Base-by-base conservation (phyloP, 2,329 filamentous ascomycete genomes). In the Massarina eburnea region DNA sequence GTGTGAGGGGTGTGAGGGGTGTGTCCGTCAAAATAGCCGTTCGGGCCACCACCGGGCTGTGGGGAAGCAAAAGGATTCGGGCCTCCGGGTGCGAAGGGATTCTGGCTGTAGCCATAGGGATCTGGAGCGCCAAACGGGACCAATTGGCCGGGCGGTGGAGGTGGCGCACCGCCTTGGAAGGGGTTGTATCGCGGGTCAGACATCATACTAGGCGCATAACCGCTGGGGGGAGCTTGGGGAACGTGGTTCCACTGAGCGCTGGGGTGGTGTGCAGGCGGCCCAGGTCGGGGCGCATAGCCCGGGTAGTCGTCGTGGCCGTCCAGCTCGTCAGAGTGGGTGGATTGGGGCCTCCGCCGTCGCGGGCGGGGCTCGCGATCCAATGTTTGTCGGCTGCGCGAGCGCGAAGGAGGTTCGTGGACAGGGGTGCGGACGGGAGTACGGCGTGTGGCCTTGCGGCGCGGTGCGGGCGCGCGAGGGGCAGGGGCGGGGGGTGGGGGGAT, bases 241-340 rank as follows among this genome's bases (percentile, higher is more conserved):
- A 71, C 58, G 44, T 71, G 66, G 14, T 55, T 55, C 70, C 70
- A 73, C 52, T 64, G 64, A 22, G 58, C 48, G 46, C 54, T 59
- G 37, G 70, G 66, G 46, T 67, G 68, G 45, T 69, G 66, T 24
- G 66, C 62, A 26, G 62, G 61, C 10, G 57, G 64, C 21, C 51
- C 58, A 24, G 51, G 48, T 32, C 54, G 56, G 48, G 66, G 55
- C 38, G 58, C 61, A 58, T 70, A 71, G 61, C 70, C 65, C 48
- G 70, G 71, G 55, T 76, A 75, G 52, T 76, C 74, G 63, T 76
- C 73, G 47, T 67, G 64, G 37, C 61, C 67, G 39, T 73, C 73
- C 66, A 75, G 62, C 50, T 63, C 70, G 59, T 72, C 70, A 45
- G 71, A 64, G 49, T 71, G 68, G 55, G 54, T 58, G 57, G 67